These are phyloP conservation scores for Neopestalotiopsis rosae DNA, from an alignment of 2,329 filamentous ascomycete species.

Conservation along the genomic window DNA sequence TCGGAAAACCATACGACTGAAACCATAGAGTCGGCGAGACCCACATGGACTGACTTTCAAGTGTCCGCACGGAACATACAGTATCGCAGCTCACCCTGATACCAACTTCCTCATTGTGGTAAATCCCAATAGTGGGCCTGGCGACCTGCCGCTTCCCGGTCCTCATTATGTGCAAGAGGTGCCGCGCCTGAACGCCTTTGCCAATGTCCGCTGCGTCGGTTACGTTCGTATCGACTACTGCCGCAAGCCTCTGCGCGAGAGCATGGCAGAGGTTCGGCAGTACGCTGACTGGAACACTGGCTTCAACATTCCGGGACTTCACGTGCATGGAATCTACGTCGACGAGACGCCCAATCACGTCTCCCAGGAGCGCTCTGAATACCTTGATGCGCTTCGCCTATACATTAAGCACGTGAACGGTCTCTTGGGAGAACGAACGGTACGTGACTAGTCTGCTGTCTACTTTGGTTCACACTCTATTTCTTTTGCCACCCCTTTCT, in stretches of 20 bases:
- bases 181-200: slow-evolving; percentile 9
- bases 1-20: neutral
- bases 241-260: neutral
- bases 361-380: neutral
- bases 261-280: neutral
- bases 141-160: slow-evolving; percentile 9
- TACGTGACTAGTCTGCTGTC: neutral
- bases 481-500: neutral
- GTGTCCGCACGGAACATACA: neutral
- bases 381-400: neutral
- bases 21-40: neutral
- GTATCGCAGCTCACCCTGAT: slow-evolving; percentile 8
- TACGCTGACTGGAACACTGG: neutral
- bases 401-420: slow-evolving; percentile 8
- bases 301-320: slow-evolving; percentile 4
- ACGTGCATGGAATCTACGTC: slow-evolving; percentile 13
- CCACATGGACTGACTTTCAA: neutral
- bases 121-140: slow-evolving; percentile 13
- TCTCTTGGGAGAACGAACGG: neutral
- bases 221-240: slow-evolving; percentile 14
- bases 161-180: slow-evolving; percentile 9
- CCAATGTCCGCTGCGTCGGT: slow-evolving; percentile 9
- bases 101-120: slow-evolving; percentile 13
- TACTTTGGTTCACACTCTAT: neutral
- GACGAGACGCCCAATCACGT: slow-evolving; percentile 13